Base-by-base conservation (phyloP, 345 rosid genomes). In the Citrus medica region DNA sequence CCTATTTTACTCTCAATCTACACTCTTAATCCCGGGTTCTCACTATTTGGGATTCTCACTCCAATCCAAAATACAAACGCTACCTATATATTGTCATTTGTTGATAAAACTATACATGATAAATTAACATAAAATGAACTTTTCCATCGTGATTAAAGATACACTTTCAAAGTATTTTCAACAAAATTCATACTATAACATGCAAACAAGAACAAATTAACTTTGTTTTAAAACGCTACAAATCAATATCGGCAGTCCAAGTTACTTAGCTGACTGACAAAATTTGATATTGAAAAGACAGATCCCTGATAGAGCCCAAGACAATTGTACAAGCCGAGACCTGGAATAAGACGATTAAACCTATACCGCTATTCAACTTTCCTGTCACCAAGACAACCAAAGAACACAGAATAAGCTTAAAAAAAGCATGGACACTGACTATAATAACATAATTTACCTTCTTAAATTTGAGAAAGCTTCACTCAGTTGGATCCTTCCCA, bases 401-500 rank as follows among this genome's bases (percentile, higher is more conserved):
- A 40, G 58, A 78, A 22, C 35, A 2, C 17, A 27, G 51, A 22
- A 58, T 55, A 6, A 73, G 32, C 30, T 21, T 0, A 56, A 6
- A 73, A 32, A 4, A 13, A 14, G 37, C 73, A 25, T 4, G 65
- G 16, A 59, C 7, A 6, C 14, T n/a, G 55, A 37, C 32, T 33
- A 19, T 42, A 42, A 19, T 2, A 28, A 22, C 40, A 55, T 25
- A 80, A 25, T 19, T 3, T 37, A 14, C 46, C 42, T 62, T 22
- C 66, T 66, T 24, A 9, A 48, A 24, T 71, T 76, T 22, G 17
- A 30, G 53, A 67, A 74, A 46, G 61, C 27, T 10, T 71, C 81
- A 88, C 7, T 66, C n/a, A 17, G 79, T 61, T 4, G 89, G 93
- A 81, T 95, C 98, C 86, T 90, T 93, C 68, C 98, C 98, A 73